These are phyloP conservation scores for Torulaspora maleeae DNA, from an alignment of 805 yeast genomes.

Conservation along the genomic window DNA sequence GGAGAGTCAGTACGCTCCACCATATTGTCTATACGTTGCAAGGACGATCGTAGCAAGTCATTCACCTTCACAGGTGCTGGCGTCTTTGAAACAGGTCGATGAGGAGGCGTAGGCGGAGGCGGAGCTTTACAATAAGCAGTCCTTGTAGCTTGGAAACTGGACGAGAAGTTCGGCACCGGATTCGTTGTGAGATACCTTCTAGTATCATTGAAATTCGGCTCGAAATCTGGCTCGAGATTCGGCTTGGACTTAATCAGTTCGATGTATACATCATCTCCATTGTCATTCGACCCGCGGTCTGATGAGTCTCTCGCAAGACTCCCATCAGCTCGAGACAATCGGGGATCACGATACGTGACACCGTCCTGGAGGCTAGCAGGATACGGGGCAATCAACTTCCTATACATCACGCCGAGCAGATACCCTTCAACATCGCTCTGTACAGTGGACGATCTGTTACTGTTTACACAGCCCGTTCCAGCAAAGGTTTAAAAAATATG, in stretches of 20 bases:
- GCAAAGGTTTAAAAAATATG: neutral
- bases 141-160: neutral
- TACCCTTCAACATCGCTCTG: neutral
- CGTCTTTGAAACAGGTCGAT: neutral
- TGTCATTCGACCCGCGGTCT: neutral
- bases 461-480: no score
- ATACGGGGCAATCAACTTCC: neutral
- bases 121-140: neutral
- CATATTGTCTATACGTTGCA: neutral
- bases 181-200: neutral
- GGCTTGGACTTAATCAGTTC: constrained; percentile 5
- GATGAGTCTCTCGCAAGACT: neutral
- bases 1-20: constrained; percentile 5
- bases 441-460: neutral
- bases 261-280: constrained; percentile 1
- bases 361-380: constrained; percentile 2
- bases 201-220: neutral
- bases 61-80: neutral
- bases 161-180: constrained; percentile 2
- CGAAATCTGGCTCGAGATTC: neutral
- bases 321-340: neutral
- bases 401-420: neutral
- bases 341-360: neutral
- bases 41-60: neutral
- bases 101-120: neutral